These are phyloP conservation scores for Saccharomycopsis guyanensis DNA, from an alignment of 805 yeast species.

Conservation along the genomic window DNA sequence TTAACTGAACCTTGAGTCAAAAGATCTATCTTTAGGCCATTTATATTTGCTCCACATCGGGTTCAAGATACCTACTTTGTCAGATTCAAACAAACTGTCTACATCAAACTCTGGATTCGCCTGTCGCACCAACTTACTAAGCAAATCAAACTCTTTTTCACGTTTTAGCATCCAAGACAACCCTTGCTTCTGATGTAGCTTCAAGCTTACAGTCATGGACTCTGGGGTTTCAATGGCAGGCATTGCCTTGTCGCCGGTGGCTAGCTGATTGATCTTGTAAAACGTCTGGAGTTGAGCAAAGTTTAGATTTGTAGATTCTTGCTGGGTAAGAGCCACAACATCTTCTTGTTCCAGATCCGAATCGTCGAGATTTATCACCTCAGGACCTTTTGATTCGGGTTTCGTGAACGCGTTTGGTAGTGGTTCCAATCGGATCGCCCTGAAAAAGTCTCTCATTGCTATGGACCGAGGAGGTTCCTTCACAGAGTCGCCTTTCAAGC, in stretches of 20 bases:
- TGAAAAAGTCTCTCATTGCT: slow-evolving; percentile 46
- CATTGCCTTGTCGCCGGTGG: slow-evolving; percentile 44
- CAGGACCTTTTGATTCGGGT: slow-evolving; percentile 18
- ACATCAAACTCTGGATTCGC: slow-evolving; percentile 3
- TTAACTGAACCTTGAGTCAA: slow-evolving; percentile 14
- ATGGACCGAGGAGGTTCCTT: slow-evolving; percentile 42
- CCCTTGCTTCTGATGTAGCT: slow-evolving; percentile 80
- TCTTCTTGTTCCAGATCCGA: slow-evolving; percentile 24
- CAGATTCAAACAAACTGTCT: slow-evolving; percentile 27
- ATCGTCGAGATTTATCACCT: slow-evolving; percentile 13
- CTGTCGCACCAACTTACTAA: slow-evolving; percentile 30
- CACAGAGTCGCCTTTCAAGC: slow-evolving; percentile 14
- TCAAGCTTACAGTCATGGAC: slow-evolving; percentile 40
- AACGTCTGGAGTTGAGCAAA: slow-evolving; percentile 70
- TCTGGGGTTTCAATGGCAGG: slow-evolving; percentile 56
- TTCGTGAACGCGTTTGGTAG: slow-evolving; percentile 22
- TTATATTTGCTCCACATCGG: slow-evolving; percentile 78
- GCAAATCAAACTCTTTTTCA: slow-evolving; percentile 51
- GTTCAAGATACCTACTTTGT: slow-evolving; percentile 53
- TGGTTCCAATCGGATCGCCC: slow-evolving; percentile 31
- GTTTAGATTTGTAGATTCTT: slow-evolving; percentile 31
- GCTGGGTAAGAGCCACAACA: slow-evolving; percentile 9
- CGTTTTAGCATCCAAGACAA: slow-evolving; percentile 83
- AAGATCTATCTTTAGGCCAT: slow-evolving; percentile 59
- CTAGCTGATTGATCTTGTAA: slow-evolving; percentile 64